Evolutionary conservation across 2,329 filamentous ascomycete genomes (phyloP), one percentile per base, ranked within the genome.

Genomic region (Didymella lethalis): DNA sequence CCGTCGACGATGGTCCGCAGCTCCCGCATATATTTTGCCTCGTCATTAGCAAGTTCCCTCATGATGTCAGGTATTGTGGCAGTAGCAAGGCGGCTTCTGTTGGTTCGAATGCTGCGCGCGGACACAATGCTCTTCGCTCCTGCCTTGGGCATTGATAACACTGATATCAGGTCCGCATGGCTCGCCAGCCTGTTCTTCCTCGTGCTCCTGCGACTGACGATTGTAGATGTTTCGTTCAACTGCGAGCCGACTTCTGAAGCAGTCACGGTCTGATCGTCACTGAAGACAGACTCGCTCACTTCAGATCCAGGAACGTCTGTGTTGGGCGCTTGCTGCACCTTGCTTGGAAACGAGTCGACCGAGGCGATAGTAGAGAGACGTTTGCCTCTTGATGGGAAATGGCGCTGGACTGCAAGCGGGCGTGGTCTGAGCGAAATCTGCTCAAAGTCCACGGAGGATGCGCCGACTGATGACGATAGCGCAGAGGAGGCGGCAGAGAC

Each of bases 1-100:
- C 95, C 95, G 68, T 97, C 93, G 7, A 98, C 93, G 31, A 99
- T 80, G 0, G 95, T 97, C 72, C 93, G 92, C 31, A 99, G 84
- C 77, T 99, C 95, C 54, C 93, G 86, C 78, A 90, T 89, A 73
- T 98, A 99, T 66, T 95, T 90, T 44, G 86, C 81, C 77, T 99
- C 95, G 67, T 98, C 95, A 5, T 90, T 86, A 11, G 86, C 83
- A 63, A 99, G 88, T 71, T 97, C 93, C 51, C 85, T 84, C 75
- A 98, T 84, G 20, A 98, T 81, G 63, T 94, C 92, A 23, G 86
- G 83, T 11, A 92, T 83, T 0, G 89, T 93, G 40, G 90, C 87
- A 55, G 85, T 87, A 29, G 86, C 85, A 11, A 88, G 81, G 34
- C 85, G 84, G 70, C 86, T 90, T 59, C 88, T 87, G 67, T 88